A percentile compares a stretch with the other conserved stretches of the same genome.
Evolutionary conservation across 2,329 filamentous ascomycete species (phyloP).

Genomic region (Fusarium sp.): DNA sequence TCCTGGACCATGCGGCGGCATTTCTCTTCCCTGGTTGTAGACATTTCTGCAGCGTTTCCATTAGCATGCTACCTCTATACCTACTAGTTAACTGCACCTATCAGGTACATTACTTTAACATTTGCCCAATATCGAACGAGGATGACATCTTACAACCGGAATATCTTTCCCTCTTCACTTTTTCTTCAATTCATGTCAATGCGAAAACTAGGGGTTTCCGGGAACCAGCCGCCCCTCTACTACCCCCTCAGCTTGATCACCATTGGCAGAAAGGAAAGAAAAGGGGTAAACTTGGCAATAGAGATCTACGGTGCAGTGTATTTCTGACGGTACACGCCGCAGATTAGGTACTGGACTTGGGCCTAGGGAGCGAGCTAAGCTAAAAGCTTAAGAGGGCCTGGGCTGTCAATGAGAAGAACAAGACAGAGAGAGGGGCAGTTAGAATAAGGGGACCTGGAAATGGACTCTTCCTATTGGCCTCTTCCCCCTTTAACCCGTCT

Average conservation of each 20-base stretch:
- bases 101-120: background rate
- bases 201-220: constrained; percentile 32
- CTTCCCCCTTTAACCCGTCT: constrained; percentile 1
- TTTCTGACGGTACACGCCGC: constrained; percentile 15
- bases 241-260: background rate
- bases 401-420: constrained; percentile 24
- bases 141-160: constrained; percentile 12
- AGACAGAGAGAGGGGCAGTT: constrained; percentile 27
- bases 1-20: constrained; percentile 22
- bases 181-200: constrained; percentile 1
- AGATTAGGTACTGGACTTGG: constrained; percentile 31
- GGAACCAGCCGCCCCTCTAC: constrained; percentile 36
- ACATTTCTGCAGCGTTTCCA: background rate
- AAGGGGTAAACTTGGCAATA: constrained; percentile 30
- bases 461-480: background rate
- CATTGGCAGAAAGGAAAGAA: constrained; percentile 24
- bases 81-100: background rate
- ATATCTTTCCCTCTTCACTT: background rate
- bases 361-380: constrained; percentile 11
- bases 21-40: constrained; percentile 9
- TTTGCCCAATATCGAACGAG: constrained; percentile 16
- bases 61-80: background rate
- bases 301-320: constrained; percentile 32
- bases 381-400: constrained; percentile 32
- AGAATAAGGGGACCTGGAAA: constrained; percentile 15